Evolutionary conservation across 805 yeast genomes (phyloP).

Genomic region (Metschnikowia lunata): DNA sequence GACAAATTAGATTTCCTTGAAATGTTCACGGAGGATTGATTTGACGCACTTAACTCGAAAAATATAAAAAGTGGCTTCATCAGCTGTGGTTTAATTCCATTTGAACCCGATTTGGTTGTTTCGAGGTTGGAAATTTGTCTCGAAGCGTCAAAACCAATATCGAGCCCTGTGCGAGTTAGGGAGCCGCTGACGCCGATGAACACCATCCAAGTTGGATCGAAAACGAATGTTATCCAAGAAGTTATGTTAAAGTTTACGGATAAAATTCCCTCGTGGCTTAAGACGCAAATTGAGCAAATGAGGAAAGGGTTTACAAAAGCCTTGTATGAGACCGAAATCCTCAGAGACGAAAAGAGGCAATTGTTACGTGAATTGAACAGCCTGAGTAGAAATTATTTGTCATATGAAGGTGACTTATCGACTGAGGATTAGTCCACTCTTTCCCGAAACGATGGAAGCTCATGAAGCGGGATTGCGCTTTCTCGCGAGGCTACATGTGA

Average conservation of each 20-base stretch:
- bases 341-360: neutral
- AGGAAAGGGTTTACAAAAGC: no score
- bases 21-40: neutral
- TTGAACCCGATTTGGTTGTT: neutral
- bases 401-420: neutral
- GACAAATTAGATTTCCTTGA: neutral
- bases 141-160: no score
- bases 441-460: neutral
- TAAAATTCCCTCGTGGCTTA: no score
- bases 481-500: neutral
- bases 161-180: neutral
- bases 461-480: neutral
- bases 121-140: no score
- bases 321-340: neutral
- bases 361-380: neutral
- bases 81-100: neutral
- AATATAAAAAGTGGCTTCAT: neutral
- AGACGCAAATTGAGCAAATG: no score
- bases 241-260: no score
- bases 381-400: neutral
- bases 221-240: no score
- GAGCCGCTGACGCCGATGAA: neutral
- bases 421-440: neutral
- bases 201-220: no score
- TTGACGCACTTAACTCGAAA: neutral